A percentile compares a stretch with the other conserved stretches of the same genome.
phyloP scores from a whole-genome alignment of 768 basidiomycete species.

The Naganishia vishniacii region DNA sequence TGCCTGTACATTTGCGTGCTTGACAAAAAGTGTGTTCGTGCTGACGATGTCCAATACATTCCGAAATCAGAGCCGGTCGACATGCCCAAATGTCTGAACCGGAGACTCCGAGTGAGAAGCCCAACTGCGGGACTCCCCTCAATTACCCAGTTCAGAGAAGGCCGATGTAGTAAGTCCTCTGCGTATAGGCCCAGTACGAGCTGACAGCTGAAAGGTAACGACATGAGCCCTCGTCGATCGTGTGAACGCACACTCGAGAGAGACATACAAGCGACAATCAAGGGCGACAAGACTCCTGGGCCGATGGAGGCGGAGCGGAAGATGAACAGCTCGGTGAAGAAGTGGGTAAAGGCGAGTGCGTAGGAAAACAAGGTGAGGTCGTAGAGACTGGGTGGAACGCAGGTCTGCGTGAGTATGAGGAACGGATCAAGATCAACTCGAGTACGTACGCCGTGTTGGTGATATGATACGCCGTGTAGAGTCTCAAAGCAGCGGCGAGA shows the following conservation, averaged over 20 bases:
- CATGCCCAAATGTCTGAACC: too few species aligned
- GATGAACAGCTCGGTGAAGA: slow-evolving; percentile 74
- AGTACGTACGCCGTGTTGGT: slow-evolving; percentile 65
- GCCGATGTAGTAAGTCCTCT: slow-evolving; percentile 15
- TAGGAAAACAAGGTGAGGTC: slow-evolving; percentile 83
- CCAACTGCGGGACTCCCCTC: too few species aligned
- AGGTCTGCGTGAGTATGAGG: too few species aligned
- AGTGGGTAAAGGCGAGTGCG: slow-evolving; percentile 84
- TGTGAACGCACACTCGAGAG: not conserved
- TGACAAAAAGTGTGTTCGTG: too few species aligned
- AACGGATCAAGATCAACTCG: too few species aligned
- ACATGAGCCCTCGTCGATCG: too few species aligned
- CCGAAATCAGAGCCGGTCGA: too few species aligned
- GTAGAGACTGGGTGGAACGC: slow-evolving; percentile 62
- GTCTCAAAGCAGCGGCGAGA: slow-evolving; percentile 72
- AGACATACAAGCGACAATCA: slow-evolving; percentile 77
- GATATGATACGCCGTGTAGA: slow-evolving; percentile 86
- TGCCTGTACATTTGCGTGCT: too few species aligned
- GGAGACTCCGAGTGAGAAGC: too few species aligned
- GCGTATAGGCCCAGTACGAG: slow-evolving; percentile 14
- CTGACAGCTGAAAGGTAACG: not conserved
- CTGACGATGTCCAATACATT: too few species aligned
- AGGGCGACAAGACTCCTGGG: slow-evolving; percentile 61
- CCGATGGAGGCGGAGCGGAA: slow-evolving; percentile 68
- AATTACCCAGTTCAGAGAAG: too few species aligned